phyloP scores from a whole-genome alignment of 2,329 filamentous ascomycete species.

The Penicillium sp. region DNA sequence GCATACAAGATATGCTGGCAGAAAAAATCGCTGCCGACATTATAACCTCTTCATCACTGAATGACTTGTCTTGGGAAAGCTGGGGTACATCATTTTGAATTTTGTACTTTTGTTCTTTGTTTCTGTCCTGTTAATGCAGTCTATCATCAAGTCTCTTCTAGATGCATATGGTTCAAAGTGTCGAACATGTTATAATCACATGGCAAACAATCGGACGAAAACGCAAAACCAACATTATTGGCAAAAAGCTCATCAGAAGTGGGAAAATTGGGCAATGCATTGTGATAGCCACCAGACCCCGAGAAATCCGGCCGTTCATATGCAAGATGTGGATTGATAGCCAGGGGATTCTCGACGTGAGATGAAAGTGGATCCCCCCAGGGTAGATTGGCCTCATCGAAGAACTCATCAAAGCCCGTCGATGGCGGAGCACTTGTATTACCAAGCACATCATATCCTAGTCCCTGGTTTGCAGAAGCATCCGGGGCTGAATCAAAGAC shows the following conservation, averaged over 20 bases:
- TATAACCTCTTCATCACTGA: slow-evolving; percentile 1
- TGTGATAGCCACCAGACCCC: not conserved
- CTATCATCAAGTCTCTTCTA: slow-evolving; percentile 19
- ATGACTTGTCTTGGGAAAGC: no score
- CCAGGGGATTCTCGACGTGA: not conserved
- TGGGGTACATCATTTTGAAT: no score
- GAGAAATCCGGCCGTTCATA: slow-evolving; percentile 2
- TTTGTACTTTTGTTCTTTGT: no score
- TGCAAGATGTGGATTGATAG: not conserved
- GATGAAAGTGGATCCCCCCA: slow-evolving; percentile 1
- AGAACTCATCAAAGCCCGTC: slow-evolving; percentile 2
- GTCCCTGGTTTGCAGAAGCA: not conserved
- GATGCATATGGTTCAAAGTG: slow-evolving; percentile 21
- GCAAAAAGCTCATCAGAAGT: slow-evolving; percentile 15
- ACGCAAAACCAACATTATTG: slow-evolving; percentile 19
- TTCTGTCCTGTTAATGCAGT: no score
- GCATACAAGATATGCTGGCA: slow-evolving; percentile 35
- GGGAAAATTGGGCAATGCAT: not conserved
- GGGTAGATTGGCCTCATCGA: not conserved
- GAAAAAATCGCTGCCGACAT: slow-evolving; percentile 41
- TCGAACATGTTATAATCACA: slow-evolving; percentile 24
- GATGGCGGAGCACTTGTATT: not conserved
- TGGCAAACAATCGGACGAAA: slow-evolving; percentile 16
- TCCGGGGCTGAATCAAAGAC: not conserved
- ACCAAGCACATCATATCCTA: no score